Evolutionary conservation across 2,329 filamentous ascomycete genomes (phyloP), one percentile per base, ranked within the genome.

Genomic region (Penicillium thymicola): DNA sequence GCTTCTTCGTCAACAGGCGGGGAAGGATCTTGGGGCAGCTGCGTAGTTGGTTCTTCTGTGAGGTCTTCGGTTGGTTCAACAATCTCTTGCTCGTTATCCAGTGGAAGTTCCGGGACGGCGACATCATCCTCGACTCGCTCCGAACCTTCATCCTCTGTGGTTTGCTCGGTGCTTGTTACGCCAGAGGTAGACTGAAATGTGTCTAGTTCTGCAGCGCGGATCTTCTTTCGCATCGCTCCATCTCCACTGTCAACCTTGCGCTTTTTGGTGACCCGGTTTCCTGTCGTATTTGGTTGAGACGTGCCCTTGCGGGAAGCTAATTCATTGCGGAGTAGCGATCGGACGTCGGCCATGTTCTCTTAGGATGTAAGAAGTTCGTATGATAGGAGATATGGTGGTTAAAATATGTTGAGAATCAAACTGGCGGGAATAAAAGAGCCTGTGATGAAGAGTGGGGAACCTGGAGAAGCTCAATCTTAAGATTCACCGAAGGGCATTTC

Each of bases 241-340:
- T 77, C 74, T 5, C 71, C 67, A 46, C 71, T 68, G 38, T 78
- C 76, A 49, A 79, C 78, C 67, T 85, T 86, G 59, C 83, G 75
- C 73, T 85, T 86, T 69, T 81, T 82, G 45, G 72, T 76, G 41
- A 70, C 66, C 57, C 72, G 72, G 55, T 67, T 72, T 47, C 64
- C 62, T 46, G 66, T 67, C 51, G 67, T 72, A 58, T 71, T 66
- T 57, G 70, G 61, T 51, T 87, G 79, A 4, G 87, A 84, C 50
- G 86, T 82, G 66, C 92, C 86, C 62, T 88, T 85, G 55, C 90
- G 86, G 59, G 88, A 83, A 54, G 86, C 85, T 63, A 90, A 86
- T 74, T 93, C 89, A 68, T 87, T 88, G 65, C 89, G 89, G 56
- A 95, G 82, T 47, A 96, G 83, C 36, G 89, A 84, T 66, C 91